These are phyloP conservation scores for Rhizophora apiculata DNA, from an alignment of 345 rosid species.

Conservation along the genomic window DNA sequence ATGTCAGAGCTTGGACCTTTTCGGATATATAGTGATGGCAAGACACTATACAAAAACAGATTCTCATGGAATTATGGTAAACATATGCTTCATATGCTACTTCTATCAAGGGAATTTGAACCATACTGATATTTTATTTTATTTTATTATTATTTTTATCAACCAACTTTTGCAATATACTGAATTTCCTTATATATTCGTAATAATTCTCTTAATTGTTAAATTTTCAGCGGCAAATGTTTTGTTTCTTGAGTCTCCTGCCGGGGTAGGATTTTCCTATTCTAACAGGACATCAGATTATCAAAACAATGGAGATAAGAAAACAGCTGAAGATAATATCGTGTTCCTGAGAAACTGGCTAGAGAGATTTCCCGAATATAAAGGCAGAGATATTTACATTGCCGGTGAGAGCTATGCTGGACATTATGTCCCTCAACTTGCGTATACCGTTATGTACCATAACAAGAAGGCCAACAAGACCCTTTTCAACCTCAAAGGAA, in stretches of 20 bases:
- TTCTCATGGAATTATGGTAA: constrained; percentile 39
- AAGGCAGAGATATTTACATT: constrained; percentile 31
- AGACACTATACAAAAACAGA: constrained; percentile 34
- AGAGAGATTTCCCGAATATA: constrained; percentile 32
- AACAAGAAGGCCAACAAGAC: constrained; percentile 21
- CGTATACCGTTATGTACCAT: constrained; percentile 24
- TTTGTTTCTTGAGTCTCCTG: constrained; percentile 40
- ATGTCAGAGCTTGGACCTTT: constrained; percentile 50
- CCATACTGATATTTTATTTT: no score
- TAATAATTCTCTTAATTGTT: background rate
- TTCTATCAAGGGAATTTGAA: no score
- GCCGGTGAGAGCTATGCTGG: constrained; percentile 45
- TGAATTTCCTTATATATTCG: background rate
- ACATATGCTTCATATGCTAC: no score
- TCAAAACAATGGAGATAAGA: constrained; percentile 17
- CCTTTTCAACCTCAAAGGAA: constrained; percentile 32
- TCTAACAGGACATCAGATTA: constrained; percentile 35
- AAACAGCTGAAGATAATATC: constrained; percentile 27
- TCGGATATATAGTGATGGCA: constrained; percentile 37
- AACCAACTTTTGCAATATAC: no score
- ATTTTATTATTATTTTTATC: no score
- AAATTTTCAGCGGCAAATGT: constrained; percentile 34
- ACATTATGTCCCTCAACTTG: constrained; percentile 32
- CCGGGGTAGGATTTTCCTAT: constrained; percentile 45
- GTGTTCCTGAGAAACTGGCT: constrained; percentile 38